phyloP scores from a whole-genome alignment of 2,329 filamentous ascomycete species.

The Aspergillus brunneoviolaceus region DNA sequence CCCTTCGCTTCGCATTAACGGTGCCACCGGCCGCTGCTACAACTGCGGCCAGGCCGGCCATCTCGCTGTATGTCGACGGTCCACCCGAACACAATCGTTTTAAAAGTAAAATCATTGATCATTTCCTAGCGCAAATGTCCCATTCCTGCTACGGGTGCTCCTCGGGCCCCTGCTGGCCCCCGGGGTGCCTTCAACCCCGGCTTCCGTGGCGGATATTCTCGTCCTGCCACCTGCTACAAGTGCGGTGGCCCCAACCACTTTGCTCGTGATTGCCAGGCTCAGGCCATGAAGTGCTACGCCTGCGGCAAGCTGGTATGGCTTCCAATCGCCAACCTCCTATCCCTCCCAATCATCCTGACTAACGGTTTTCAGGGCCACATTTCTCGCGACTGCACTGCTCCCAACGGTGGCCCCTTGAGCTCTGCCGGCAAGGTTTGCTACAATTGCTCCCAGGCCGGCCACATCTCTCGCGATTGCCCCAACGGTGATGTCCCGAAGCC shows the following conservation, averaged over 20 bases:
- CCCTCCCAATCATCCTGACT: neutral
- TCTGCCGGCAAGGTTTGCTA: slow-evolving; percentile 98
- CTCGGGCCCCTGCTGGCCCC: slow-evolving; percentile 62
- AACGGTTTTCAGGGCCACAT: slow-evolving; percentile 65
- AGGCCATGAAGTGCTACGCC: slow-evolving; percentile 98
- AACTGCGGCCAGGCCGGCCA: slow-evolving; percentile 93
- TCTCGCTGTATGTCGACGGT: slow-evolving; percentile 66
- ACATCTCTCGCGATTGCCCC: slow-evolving; percentile 94
- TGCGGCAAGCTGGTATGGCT: slow-evolving; percentile 74
- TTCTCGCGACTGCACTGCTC: slow-evolving; percentile 90
- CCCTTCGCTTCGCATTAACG: slow-evolving; percentile 90
- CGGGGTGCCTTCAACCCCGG: slow-evolving; percentile 65
- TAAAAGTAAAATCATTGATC: slow-evolving; percentile 2
- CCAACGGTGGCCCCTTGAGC: slow-evolving; percentile 93
- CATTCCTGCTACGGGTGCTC: slow-evolving; percentile 64
- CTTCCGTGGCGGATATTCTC: slow-evolving; percentile 64
- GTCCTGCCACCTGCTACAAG: slow-evolving; percentile 67
- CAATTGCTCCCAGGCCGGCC: slow-evolving; percentile 90
- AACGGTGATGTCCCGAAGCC: slow-evolving; percentile 59
- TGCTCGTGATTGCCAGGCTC: slow-evolving; percentile 95
- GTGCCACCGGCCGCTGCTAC: slow-evolving; percentile 86
- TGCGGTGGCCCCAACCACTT: slow-evolving; percentile 92
- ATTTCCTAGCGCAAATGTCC: slow-evolving; percentile 73
- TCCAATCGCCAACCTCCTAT: neutral
- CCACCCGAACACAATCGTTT: neutral